Percentiles rank a stretch among this genome's conserved stretches.
These are phyloP conservation scores for Phylloporus arenicola DNA, from an alignment of 768 basidiomycete species.

Conservation along the genomic window DNA sequence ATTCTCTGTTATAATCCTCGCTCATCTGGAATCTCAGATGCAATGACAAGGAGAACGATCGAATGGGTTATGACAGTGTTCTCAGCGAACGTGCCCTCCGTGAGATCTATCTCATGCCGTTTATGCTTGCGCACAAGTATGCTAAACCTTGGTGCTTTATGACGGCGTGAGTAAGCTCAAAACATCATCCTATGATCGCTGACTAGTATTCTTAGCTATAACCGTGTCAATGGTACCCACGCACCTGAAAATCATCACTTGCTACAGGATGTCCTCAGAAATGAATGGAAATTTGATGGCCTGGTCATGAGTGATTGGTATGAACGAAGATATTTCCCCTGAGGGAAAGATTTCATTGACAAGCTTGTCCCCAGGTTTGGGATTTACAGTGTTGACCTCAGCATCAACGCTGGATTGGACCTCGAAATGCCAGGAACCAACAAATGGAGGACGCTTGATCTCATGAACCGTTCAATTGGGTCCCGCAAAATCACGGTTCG, in stretches of 20 bases:
- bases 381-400: slow-evolving; percentile 56
- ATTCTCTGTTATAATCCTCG: not conserved
- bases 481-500: slow-evolving; percentile 62
- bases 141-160: slow-evolving; percentile 52
- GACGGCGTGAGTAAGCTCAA: slow-evolving; percentile 50
- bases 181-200: not conserved
- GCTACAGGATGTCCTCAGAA: slow-evolving; percentile 55
- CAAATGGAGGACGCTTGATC: slow-evolving; percentile 70
- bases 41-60: slow-evolving; percentile 81
- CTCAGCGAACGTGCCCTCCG: slow-evolving; percentile 47
- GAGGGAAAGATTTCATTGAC: not conserved
- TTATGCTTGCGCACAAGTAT: slow-evolving; percentile 50
- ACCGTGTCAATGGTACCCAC: slow-evolving; percentile 73
- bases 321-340: not conserved
- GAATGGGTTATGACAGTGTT: slow-evolving; percentile 53
- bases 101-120: slow-evolving; percentile 61
- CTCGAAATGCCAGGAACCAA: slow-evolving; percentile 76
- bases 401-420: slow-evolving; percentile 72
- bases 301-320: slow-evolving; percentile 83
- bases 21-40: slow-evolving; percentile 34
- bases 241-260: slow-evolving; percentile 59
- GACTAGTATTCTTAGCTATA: slow-evolving; percentile 41
- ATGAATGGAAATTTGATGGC: slow-evolving; percentile 73
- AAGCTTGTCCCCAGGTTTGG: slow-evolving; percentile 51
- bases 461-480: slow-evolving; percentile 54